phyloP scores from a whole-genome alignment of 495 filamentous ascomycete genomes.

The Aspergillus saccharolyticus region DNA sequence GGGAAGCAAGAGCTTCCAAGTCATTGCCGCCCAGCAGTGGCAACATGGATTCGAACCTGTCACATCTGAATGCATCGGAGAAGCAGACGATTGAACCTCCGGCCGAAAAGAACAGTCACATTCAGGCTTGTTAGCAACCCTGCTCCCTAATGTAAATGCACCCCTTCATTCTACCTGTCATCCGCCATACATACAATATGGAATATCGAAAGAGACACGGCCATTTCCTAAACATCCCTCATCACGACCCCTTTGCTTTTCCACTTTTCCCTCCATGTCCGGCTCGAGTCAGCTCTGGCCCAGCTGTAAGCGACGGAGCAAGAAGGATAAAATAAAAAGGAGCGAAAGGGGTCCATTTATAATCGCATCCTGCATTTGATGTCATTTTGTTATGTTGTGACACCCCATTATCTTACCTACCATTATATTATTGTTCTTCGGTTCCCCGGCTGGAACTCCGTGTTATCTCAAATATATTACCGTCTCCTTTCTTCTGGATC shows the following conservation, averaged over 20 bases:
- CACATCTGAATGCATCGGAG: neutral
- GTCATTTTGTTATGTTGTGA: slow-evolving; percentile 7
- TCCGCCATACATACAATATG: neutral
- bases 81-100: slow-evolving; percentile 1
- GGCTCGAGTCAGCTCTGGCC: neutral
- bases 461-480: slow-evolving; percentile 3
- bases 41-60: slow-evolving; percentile 6
- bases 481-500: neutral
- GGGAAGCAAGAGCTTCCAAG: neutral
- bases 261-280: neutral
- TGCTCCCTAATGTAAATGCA: neutral
- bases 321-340: neutral
- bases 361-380: neutral
- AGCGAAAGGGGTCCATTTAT: neutral
- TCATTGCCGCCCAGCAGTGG: slow-evolving; percentile 2
- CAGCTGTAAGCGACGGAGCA: neutral
- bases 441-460: slow-evolving; percentile 20
- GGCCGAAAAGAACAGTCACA: slow-evolving; percentile 6
- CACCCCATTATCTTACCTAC: neutral
- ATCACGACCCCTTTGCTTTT: neutral
- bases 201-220: neutral
- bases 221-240: neutral
- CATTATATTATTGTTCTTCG: neutral
- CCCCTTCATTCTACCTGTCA: neutral
- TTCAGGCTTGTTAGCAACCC: neutral